Evolutionary conservation across 2,329 filamentous ascomycete species (phyloP).

Genomic region (Furcasterigmium sp.): DNA sequence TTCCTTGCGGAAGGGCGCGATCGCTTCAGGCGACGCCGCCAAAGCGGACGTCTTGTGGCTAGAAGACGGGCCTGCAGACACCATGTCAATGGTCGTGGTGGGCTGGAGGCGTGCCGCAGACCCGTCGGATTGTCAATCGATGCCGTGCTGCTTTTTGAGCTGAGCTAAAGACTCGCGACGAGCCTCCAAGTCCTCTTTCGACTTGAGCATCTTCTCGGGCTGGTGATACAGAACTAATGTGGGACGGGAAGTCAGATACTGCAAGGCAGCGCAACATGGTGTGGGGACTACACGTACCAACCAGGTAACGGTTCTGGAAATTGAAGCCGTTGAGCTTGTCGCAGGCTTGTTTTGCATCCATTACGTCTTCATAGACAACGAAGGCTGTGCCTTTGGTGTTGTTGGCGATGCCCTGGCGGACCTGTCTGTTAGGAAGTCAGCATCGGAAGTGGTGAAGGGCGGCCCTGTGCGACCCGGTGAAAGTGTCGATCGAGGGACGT

Average conservation of each 20-base stretch:
- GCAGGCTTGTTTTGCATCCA: conserved; percentile 97
- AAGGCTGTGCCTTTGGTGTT: conserved; percentile 98
- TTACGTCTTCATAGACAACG: conserved; percentile 98
- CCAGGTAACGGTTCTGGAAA: conserved; percentile 98
- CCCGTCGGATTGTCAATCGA: conserved; percentile 89
- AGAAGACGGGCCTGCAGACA: conserved; percentile 57
- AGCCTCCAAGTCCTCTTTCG: conserved; percentile 89
- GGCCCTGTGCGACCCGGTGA: background rate
- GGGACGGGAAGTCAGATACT: conserved; percentile 9
- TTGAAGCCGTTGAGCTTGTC: conserved; percentile 99
- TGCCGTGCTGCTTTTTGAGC: conserved; percentile 95
- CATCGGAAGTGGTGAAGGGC: conserved; percentile 3
- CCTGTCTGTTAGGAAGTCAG: conserved; percentile 62
- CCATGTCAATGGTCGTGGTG: conserved; percentile 24
- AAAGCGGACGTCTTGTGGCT: conserved; percentile 27
- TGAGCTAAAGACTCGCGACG: conserved; percentile 97
- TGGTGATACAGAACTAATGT: conserved; percentile 55
- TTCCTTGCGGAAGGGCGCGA: conserved; percentile 39
- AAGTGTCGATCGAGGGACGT: conserved; percentile 11
- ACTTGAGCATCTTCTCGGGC: conserved; percentile 66
- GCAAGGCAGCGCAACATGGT: too few species aligned
- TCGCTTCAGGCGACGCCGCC: conserved; percentile 32
- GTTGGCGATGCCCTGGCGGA: conserved; percentile 94
- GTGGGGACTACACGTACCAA: conserved; percentile 85
- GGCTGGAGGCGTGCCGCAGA: conserved; percentile 45